Conservation (phyloP, 2,329 filamentous ascomycete genomes). For the Dryadomyces quercivorus region DNA sequence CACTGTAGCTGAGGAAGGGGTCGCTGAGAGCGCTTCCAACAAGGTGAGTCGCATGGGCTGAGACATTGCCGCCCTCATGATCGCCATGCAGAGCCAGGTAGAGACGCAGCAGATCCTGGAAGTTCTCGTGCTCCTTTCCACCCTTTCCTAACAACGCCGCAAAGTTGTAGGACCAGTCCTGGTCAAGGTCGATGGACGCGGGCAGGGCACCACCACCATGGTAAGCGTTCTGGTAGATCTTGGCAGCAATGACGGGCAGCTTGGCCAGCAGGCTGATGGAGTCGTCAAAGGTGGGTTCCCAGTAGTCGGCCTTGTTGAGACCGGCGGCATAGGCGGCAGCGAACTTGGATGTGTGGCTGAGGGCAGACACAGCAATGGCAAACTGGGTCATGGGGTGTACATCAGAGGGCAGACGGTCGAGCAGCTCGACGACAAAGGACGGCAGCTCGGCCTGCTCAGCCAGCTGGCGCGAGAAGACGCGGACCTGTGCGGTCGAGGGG, state of each 20-base stretch:
- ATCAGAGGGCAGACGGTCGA: constrained; percentile 78
- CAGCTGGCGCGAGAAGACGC: constrained; percentile 70
- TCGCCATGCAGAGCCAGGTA: constrained; percentile 96
- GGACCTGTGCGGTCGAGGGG: constrained; percentile 70
- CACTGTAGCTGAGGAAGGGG: constrained; percentile 91
- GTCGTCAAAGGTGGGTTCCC: constrained; percentile 97
- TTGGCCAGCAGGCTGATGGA: constrained; percentile 88
- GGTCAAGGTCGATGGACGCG: constrained; percentile 62
- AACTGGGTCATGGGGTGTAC: constrained; percentile 99
- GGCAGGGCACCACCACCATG: constrained; percentile 61
- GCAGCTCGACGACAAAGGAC: constrained; percentile 71
- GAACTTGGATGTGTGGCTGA: constrained; percentile 90
- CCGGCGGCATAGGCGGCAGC: constrained; percentile 87
- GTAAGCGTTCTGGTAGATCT: constrained; percentile 93
- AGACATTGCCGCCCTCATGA: constrained; percentile 97
- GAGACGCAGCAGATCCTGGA: constrained; percentile 86
- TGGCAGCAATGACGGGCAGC: constrained; percentile 89
- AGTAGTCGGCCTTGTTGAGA: constrained; percentile 92
- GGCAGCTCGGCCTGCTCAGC: constrained; percentile 79
- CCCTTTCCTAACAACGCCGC: constrained; percentile 89
- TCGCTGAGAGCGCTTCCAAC: constrained; percentile 92
- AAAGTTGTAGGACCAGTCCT: constrained; percentile 99
- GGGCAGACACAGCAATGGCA: constrained; percentile 84
- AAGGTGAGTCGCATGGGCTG: constrained; percentile 86
- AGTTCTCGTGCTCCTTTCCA: constrained; percentile 77